Base-by-base conservation (phyloP, 1,284 basidiomycete species). In the Serendipita sp. region DNA sequence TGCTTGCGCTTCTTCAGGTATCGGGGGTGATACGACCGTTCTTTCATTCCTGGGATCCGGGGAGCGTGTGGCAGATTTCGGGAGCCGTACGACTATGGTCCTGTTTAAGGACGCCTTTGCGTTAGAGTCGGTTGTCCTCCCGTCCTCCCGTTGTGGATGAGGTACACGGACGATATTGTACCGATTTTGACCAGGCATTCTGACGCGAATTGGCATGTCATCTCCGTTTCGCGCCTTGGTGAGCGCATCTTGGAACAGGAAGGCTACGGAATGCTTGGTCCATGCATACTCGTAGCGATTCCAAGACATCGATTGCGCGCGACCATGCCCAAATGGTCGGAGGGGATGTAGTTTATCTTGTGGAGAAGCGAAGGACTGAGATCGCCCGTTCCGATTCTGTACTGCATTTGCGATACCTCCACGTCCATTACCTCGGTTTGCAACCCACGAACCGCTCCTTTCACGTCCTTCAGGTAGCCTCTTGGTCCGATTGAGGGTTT, bases 201-300 rank as follows among this genome's bases (percentile, higher is more conserved):
- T 84, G 62, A 90, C 77, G 43, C 83, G 79, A 65, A 81, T 78
- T 15, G 73, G 76, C 29, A 77, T 75, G 2, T 76, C 78, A 58
- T 80, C 78, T 38, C 82, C 81, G 13, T 73, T 73, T 35, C 81
- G 80, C 22, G 81, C 77, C 69, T 83, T 84, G 22, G 81, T 72
- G 29, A 78, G 71, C 22, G 76, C 69, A 61, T 88, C 85, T 61
- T 79, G 77, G 73, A 83, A 84, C 29, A 90, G 79, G 70, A 82
- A 86, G 1, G 76, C 77, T 68, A 89, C 87, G 66, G 83, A 81
- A 64, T 88, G 85, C 68, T 88, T 88, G 3, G 87, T 89, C 85
- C 85, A 90, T 67, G 82, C 78, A 47, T 78, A 79, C 86, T 88
- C 80, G 82, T 82, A 3, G 78, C 73, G 68, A 78, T 88, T 82